A percentile compares a stretch with the other conserved stretches of the same genome.
phyloP scores from a whole-genome alignment of 345 rosid species.

The Crucihimalaya himalaica region DNA sequence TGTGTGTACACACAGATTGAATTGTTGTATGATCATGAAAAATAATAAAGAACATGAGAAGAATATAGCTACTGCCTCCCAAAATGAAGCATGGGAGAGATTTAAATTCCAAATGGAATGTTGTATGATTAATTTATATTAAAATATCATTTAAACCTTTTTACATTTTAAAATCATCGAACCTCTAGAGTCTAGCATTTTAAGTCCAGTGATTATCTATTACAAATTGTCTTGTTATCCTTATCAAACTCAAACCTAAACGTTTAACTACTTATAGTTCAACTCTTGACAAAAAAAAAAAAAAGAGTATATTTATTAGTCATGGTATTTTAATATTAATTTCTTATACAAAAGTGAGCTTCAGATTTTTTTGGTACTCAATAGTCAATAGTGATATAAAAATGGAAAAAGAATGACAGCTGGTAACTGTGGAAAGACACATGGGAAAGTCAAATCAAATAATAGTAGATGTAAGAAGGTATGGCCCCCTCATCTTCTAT shows the following conservation, averaged over 20 bases:
- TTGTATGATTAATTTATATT: background rate
- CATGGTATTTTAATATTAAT: background rate
- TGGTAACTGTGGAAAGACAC: conserved; percentile 33
- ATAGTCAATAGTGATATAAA: background rate
- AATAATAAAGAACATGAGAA: background rate
- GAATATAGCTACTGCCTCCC: conserved; percentile 22
- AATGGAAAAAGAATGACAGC: conserved; percentile 35
- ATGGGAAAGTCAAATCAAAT: conserved; percentile 41
- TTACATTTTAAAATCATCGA: background rate
- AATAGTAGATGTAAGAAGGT: conserved; percentile 27
- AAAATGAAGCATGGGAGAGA: conserved; percentile 23
- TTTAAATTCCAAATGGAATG: conserved; percentile 16
- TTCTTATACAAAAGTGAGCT: background rate
- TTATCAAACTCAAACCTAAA: background rate
- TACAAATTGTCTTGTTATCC: background rate
- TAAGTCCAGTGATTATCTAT: background rate
- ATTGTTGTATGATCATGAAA: background rate
- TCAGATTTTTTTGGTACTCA: background rate
- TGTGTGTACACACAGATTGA: background rate
- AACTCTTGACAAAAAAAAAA: background rate
- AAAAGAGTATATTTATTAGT: background rate
- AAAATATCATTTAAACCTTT: no score
- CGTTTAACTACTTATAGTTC: background rate
- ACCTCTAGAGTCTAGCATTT: background rate
- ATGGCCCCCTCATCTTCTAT: conserved; percentile 32